These are phyloP conservation scores for Spathaspora sp. DNA, from an alignment of 1,139 yeast genomes.

Conservation along the genomic window DNA sequence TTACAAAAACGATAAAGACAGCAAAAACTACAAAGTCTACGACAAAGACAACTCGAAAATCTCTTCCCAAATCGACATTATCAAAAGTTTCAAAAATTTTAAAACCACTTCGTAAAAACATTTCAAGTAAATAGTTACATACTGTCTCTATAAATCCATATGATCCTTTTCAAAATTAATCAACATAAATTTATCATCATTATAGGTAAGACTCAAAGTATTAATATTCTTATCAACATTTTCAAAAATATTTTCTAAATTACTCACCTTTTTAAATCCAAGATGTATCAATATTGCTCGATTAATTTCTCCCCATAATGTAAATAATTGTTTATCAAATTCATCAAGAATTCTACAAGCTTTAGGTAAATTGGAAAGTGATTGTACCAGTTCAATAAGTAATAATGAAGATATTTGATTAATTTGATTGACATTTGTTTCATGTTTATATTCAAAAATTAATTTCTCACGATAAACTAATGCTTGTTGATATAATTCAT, in stretches of 20 bases:
- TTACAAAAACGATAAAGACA: constrained; percentile 8
- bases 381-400: constrained; percentile 24
- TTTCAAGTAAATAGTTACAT: background rate
- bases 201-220: constrained; percentile 27
- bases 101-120: background rate
- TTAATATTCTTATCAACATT: constrained; percentile 33
- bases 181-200: constrained; percentile 38
- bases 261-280: constrained; percentile 28
- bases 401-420: constrained; percentile 29
- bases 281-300: constrained; percentile 27
- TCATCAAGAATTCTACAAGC: constrained; percentile 21
- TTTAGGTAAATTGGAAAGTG: constrained; percentile 24
- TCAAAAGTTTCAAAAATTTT: background rate
- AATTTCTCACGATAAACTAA: constrained; percentile 48
- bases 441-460: constrained; percentile 24
- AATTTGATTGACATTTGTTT: constrained; percentile 16
- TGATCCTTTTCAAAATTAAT: constrained; percentile 42
- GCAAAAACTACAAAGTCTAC: constrained; percentile 1
- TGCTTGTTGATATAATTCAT: constrained; percentile 17
- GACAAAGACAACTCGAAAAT: background rate
- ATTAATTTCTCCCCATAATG: constrained; percentile 26
- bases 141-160: constrained; percentile 22
- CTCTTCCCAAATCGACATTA: background rate
- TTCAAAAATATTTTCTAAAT: constrained; percentile 34
- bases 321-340: constrained; percentile 20